Percentiles rank a stretch among this genome's conserved stretches.
These are phyloP conservation scores for Hura crepitans DNA, from an alignment of 441 rosid species.

Conservation along the genomic window DNA sequence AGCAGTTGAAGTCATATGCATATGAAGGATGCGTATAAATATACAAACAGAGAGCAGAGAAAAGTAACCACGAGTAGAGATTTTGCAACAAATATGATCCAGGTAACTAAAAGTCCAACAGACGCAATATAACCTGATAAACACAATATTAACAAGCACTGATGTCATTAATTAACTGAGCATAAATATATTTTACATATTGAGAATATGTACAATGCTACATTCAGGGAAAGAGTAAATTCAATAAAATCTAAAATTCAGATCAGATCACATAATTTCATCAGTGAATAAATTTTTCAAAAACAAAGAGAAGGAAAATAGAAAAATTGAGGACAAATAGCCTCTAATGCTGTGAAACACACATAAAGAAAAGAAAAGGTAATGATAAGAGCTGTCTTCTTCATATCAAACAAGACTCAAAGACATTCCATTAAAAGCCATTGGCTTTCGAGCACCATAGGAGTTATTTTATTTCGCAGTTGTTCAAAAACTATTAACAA, in stretches of 20 bases:
- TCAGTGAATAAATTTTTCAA: not conserved
- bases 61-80: not conserved
- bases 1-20: not conserved
- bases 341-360: not conserved
- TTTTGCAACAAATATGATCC: not conserved
- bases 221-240: not conserved
- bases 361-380: not conserved
- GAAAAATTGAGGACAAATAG: not conserved
- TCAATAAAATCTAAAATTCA: not conserved
- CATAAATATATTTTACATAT: not conserved
- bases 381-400: no score
- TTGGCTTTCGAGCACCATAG: no score
- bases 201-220: not conserved
- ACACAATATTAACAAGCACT: not conserved
- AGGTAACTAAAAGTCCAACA: not conserved
- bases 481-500: not conserved
- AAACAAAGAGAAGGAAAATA: not conserved
- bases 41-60: not conserved
- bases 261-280: not conserved
- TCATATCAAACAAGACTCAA: not conserved
- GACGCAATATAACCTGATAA: no score
- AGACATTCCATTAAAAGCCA: not conserved
- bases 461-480: not conserved
- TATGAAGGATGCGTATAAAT: not conserved
- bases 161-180: not conserved